Base-by-base conservation (phyloP, 2,329 filamentous ascomycete species). In the Metarhizium humberi region DNA sequence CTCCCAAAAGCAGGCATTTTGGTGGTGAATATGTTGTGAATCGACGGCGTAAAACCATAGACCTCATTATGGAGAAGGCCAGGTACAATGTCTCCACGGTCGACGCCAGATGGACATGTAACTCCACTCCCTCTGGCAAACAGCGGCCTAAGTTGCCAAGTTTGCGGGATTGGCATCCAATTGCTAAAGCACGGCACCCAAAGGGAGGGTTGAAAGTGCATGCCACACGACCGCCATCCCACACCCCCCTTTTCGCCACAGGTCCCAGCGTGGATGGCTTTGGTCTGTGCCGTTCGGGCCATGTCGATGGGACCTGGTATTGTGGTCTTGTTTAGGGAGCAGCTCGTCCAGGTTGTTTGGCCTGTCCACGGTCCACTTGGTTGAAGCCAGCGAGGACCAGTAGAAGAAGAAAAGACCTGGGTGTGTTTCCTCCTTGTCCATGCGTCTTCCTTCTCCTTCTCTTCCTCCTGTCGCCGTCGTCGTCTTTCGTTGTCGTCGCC, bases 401-500 rank as follows among this genome's bases (percentile, higher is more conserved):
- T 51, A 49, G 20, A 53, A 57, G 45, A 36, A 49, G 53, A 57
- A 56, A 52, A 52, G 43, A 29, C 40, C 53, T 32, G 20, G 40
- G 13, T 40, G 11, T 49, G 34, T 55, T 46, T 56, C 51, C 34
- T 45, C 52, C 29, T 43, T 30, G 43, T 51, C 50, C 46, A 49
- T 40, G 25, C 48, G 2, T 32, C 38, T 52, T 61, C 62, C 62
- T 64, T 63, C 60, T 63, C 58, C 57, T 62, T 60, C 62, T 60
- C 55, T 57, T 55, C 57, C 48, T 60, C 59, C 59, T 63, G 62
- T 60, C 62, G 60, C 60, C 55, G 62, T 56, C 57, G 56, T 61
- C 57, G 54, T 61, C 54, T 59, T 57, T 57, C 59, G 61, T 61
- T 61, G 57, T 61, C 59, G 57, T 65, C 60, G 65, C 61, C 57